Evolutionary conservation across 768 basidiomycete species (phyloP).

Genomic region (Phaeotremella fagi): DNA sequence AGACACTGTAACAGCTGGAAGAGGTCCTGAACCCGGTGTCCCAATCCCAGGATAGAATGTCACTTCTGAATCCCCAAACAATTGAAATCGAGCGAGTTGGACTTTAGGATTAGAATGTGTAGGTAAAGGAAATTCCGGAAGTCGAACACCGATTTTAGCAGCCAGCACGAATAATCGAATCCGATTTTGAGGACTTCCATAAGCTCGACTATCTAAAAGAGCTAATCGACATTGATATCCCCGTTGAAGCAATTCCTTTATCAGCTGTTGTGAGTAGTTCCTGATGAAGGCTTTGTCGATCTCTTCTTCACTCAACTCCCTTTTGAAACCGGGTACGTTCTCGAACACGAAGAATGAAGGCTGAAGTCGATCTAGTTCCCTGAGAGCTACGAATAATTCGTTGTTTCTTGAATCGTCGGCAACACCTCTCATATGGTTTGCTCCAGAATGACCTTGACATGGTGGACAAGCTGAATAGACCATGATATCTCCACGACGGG

Average conservation of each 20-base stretch:
- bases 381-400: slow-evolving; percentile 17
- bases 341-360: slow-evolving; percentile 26
- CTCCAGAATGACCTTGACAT: slow-evolving; percentile 32
- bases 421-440: slow-evolving; percentile 10
- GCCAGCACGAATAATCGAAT: slow-evolving; percentile 20
- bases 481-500: slow-evolving; percentile 3
- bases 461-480: slow-evolving; percentile 21
- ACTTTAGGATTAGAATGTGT: slow-evolving; percentile 22
- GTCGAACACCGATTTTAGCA: slow-evolving; percentile 9
- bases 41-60: slow-evolving; percentile 10
- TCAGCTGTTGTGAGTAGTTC: slow-evolving; percentile 14
- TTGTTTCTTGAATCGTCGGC: slow-evolving; percentile 17
- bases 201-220: slow-evolving; percentile 17
- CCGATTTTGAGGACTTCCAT: slow-evolving; percentile 31
- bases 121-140: slow-evolving; percentile 22
- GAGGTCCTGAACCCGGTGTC: slow-evolving; percentile 20
- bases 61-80: not conserved
- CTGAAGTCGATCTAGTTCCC: slow-evolving; percentile 12
- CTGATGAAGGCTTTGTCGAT: not conserved
- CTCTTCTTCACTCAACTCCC: slow-evolving; percentile 9
- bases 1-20: slow-evolving; percentile 18
- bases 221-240: slow-evolving; percentile 25
- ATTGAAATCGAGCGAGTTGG: slow-evolving; percentile 7
- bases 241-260: slow-evolving; percentile 3
- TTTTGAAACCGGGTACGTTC: slow-evolving; percentile 26